Base-by-base conservation (phyloP, 2,329 filamentous ascomycete genomes). In the Nigrospora sphaerica region DNA sequence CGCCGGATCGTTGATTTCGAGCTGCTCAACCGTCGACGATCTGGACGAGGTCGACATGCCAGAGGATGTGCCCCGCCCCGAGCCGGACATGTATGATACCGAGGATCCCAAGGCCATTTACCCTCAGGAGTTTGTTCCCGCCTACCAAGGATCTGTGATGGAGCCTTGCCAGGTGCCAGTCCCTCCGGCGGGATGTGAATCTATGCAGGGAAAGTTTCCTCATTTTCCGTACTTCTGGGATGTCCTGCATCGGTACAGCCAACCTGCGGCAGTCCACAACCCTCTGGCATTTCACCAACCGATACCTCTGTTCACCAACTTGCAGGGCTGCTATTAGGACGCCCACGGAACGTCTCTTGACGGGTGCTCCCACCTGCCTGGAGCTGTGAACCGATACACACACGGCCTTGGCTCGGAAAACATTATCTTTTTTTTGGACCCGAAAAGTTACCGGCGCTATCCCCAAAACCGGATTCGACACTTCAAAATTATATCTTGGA, bases 1-100 rank as follows among this genome's bases (percentile, higher is more conserved):
- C 54, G 73, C 77, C 52, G 77, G 75, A 28, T 80, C 77, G 18
- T 67, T 80, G 19, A 70, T 70, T 17, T 80, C 77, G n/a, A 74
- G 69, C 53, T 71, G 65, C 32, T 75, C 75, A 12, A 76, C 70
- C 44, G 68, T 78, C 44, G 73, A 75, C 45, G 75, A 78, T 49
- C 68, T 67, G 23, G 64, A 78, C 48, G 66, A 69, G 28, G 71
- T 74, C 17, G 73, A 76, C 32, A 70, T 45, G 19, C 28, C 36
- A 65, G 16, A 57, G 71, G 41, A 52, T 63, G 35, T 59, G 61
- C 2, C 66, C 69, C 14, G 18, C 17, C 42, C 31, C 54, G 69
- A 73, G 36, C 58, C 62, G n/a, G 58, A 61, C 31, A 62, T 72
- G 38, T 77, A 66, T 57, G 73, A 76, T 45, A 52, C 68, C 37